Evolutionary conservation across 2,329 filamentous ascomycete genomes (phyloP).

Genomic region (Fusarium falciforme): DNA sequence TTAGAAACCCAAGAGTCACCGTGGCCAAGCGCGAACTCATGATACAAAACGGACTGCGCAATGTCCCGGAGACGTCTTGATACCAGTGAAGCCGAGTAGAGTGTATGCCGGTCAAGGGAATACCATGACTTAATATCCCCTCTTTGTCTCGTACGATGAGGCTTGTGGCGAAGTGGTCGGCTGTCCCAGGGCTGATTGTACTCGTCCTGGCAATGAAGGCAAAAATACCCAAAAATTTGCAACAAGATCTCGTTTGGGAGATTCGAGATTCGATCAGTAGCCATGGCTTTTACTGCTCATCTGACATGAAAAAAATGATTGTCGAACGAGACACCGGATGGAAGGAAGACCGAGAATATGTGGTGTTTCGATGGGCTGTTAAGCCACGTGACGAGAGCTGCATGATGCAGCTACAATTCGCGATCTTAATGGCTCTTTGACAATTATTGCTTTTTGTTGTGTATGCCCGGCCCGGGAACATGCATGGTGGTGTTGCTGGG

Average conservation of each 20-base stretch:
- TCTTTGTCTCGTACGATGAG: not conserved
- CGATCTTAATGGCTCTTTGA: not conserved
- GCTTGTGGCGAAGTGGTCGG: not conserved
- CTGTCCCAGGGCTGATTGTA: not conserved
- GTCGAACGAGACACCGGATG: not conserved
- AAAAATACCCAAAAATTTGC: not conserved
- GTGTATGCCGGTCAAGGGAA: not conserved
- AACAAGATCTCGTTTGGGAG: not conserved
- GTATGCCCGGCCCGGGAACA: not conserved
- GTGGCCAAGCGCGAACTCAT: slow-evolving; percentile 13
- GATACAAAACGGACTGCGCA: not conserved
- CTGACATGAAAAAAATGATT: not conserved
- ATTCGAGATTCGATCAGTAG: not conserved
- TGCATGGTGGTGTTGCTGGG: not conserved
- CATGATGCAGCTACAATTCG: not conserved
- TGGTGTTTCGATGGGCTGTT: not conserved
- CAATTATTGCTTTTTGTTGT: not conserved
- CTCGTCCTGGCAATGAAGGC: not conserved
- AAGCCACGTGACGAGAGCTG: not conserved
- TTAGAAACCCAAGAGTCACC: not conserved
- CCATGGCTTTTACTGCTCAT: not conserved
- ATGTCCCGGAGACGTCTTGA: not conserved
- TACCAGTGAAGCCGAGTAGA: not conserved
- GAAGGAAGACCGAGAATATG: not conserved
- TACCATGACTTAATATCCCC: not conserved